These are phyloP conservation scores for Achlya hypogyna DNA, from an alignment of 352 stramenopile genomes.

Conservation along the genomic window DNA sequence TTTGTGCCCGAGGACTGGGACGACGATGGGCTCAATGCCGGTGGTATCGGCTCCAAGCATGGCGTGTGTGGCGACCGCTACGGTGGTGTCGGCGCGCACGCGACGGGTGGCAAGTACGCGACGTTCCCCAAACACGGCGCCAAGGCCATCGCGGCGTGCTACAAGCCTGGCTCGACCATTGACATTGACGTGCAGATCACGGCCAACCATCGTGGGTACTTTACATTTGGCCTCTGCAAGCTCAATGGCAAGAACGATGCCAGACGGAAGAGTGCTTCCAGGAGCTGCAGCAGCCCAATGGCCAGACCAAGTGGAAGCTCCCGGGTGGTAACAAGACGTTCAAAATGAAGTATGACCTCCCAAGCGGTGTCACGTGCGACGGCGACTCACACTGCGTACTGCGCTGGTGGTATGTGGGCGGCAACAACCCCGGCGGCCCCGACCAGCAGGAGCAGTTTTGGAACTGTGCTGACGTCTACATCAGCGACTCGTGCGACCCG, in stretches of 20 bases:
- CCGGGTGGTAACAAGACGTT: slow-evolving; percentile 10
- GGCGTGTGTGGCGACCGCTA: neutral
- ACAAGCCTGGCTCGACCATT: slow-evolving; percentile 18
- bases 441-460: slow-evolving; percentile 23
- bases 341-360: slow-evolving; percentile 17
- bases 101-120: neutral
- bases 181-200: slow-evolving; percentile 32
- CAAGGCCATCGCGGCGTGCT: neutral
- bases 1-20: neutral
- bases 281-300: slow-evolving; percentile 26
- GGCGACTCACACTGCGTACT: slow-evolving; percentile 21
- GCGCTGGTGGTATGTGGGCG: slow-evolving; percentile 20
- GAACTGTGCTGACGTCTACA: slow-evolving; percentile 24
- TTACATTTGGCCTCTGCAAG: slow-evolving; percentile 40
- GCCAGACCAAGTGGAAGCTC: slow-evolving; percentile 17
- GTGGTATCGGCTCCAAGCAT: neutral
- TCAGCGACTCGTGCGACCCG: slow-evolving; percentile 4
- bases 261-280: slow-evolving; percentile 8
- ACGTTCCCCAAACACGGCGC: neutral
- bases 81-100: neutral
- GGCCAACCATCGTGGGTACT: slow-evolving; percentile 37
- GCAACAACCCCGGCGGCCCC: slow-evolving; percentile 15
- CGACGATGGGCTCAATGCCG: slow-evolving; percentile 1
- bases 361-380: slow-evolving; percentile 16
- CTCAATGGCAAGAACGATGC: neutral